These are phyloP conservation scores for Rhazya stricta DNA, from an alignment of 257 asterid genomes.

Conservation along the genomic window DNA sequence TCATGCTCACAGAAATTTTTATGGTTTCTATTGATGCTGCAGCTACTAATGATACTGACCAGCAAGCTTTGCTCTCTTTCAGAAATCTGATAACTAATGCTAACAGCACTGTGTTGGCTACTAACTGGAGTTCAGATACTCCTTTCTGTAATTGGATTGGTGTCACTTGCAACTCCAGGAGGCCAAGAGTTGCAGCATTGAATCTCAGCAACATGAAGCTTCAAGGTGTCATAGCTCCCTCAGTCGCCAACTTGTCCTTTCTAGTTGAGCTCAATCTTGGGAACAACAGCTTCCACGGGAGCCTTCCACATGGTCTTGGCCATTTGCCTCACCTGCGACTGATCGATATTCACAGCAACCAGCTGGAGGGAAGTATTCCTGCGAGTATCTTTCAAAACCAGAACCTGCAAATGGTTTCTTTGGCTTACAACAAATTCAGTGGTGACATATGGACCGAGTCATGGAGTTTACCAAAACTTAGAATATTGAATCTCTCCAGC, in stretches of 20 bases:
- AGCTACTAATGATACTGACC: slow-evolving; percentile 22
- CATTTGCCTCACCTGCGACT: slow-evolving; percentile 8
- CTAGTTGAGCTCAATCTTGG: slow-evolving; percentile 24
- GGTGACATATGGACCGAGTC: slow-evolving; percentile 5
- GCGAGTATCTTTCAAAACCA: slow-evolving; percentile 10
- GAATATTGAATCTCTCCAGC: slow-evolving; percentile 17
- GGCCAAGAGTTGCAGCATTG: slow-evolving; percentile 19
- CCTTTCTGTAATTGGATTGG: slow-evolving; percentile 34
- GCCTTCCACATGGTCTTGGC: slow-evolving; percentile 13
- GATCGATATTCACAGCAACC: slow-evolving; percentile 14
- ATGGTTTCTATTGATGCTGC: slow-evolving; percentile 10
- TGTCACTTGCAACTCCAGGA: slow-evolving; percentile 17
- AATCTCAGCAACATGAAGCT: slow-evolving; percentile 26
- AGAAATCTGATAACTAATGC: slow-evolving; percentile 22
- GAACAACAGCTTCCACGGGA: slow-evolving; percentile 15
- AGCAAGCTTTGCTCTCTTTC: slow-evolving; percentile 24
- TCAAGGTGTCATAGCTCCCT: slow-evolving; percentile 29
- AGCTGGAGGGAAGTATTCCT: slow-evolving; percentile 15
- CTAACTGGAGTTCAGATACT: slow-evolving; percentile 22
- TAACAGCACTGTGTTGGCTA: slow-evolving; percentile 7
- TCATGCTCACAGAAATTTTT: slow-evolving; percentile 3
- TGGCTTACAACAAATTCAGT: slow-evolving; percentile 20
- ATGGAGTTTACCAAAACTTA: slow-evolving; percentile 16
- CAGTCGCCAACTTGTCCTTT: slow-evolving; percentile 28
- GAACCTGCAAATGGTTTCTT: slow-evolving; percentile 13